Conservation (phyloP, 2,329 filamentous ascomycete species). For the Xylariaceae sp. region DNA sequence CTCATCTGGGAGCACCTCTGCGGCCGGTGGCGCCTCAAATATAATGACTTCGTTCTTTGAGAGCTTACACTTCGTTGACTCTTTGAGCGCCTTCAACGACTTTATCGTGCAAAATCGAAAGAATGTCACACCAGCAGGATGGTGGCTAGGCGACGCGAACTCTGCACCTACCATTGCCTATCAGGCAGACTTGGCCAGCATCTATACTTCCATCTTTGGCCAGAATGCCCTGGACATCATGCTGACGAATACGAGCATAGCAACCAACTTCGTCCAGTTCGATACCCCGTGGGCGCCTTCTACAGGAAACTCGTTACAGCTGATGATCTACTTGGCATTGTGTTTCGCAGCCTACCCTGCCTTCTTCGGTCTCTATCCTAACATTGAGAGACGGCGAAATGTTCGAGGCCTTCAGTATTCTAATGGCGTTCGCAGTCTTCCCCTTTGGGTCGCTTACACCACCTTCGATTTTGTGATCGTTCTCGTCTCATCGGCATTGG, state of each 20-base stretch:
- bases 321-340: conserved; percentile 77
- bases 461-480: conserved; percentile 76
- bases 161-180: conserved; percentile 66
- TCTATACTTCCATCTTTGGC: conserved; percentile 54
- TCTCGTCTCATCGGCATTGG: conserved; percentile 60
- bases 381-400: conserved; percentile 72
- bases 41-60: conserved; percentile 22
- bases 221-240: conserved; percentile 65
- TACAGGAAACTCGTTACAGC: conserved; percentile 69
- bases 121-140: conserved; percentile 71
- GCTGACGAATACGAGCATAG: conserved; percentile 63
- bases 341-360: conserved; percentile 75
- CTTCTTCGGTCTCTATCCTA: conserved; percentile 86
- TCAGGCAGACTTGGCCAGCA: conserved; percentile 54
- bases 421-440: conserved; percentile 78
- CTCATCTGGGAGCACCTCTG: neutral
- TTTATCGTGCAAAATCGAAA: conserved; percentile 60
- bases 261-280: conserved; percentile 69
- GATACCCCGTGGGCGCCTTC: conserved; percentile 67
- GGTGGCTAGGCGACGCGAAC: conserved; percentile 65
- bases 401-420: conserved; percentile 86
- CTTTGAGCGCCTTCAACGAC: conserved; percentile 62
- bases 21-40: conserved; percentile 3
- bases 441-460: conserved; percentile 81
- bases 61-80: conserved; percentile 53